Evolutionary conservation across 2,329 filamentous ascomycete genomes (phyloP).

Genomic region (Arthrinium phaeospermum): DNA sequence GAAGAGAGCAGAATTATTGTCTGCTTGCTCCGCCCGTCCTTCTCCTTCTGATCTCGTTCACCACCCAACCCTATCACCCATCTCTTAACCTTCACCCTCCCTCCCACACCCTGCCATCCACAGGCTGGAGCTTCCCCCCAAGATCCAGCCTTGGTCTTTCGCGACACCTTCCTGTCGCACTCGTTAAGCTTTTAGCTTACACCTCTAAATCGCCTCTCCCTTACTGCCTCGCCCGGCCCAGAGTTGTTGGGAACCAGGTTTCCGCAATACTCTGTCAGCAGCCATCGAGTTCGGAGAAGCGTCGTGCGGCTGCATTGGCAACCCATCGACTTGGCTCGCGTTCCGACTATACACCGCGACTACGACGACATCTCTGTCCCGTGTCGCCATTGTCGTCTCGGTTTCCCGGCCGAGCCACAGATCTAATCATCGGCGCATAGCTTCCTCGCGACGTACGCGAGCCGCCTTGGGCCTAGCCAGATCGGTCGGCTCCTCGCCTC

Average conservation of each 20-base stretch:
- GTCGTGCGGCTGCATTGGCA: background rate
- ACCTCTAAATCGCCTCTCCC: background rate
- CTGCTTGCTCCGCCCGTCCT: constrained; percentile 20
- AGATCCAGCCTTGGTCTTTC: constrained; percentile 21
- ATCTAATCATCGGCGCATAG: constrained; percentile 5
- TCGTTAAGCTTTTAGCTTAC: constrained; percentile 1
- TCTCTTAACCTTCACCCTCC: constrained; percentile 11
- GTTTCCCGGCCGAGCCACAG: background rate
- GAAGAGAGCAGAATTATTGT: constrained; percentile 18
- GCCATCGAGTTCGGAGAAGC: background rate
- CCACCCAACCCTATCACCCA: constrained; percentile 16
- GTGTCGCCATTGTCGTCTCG: constrained; percentile 13
- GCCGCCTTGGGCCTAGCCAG: background rate
- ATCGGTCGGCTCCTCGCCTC: constrained; percentile 1
- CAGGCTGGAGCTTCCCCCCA: constrained; percentile 20
- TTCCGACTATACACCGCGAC: background rate
- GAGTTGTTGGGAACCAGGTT: background rate
- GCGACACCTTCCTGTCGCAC: constrained; percentile 5
- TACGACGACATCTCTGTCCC: background rate
- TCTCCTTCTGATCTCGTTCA: constrained; percentile 18
- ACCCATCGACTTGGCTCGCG: background rate
- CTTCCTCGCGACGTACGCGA: constrained; percentile 4
- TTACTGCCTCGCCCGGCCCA: background rate
- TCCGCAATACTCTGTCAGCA: background rate
- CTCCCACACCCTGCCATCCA: constrained; percentile 14